Base-by-base conservation (phyloP, 2,329 filamentous ascomycete genomes). In the Venturia effusa region DNA sequence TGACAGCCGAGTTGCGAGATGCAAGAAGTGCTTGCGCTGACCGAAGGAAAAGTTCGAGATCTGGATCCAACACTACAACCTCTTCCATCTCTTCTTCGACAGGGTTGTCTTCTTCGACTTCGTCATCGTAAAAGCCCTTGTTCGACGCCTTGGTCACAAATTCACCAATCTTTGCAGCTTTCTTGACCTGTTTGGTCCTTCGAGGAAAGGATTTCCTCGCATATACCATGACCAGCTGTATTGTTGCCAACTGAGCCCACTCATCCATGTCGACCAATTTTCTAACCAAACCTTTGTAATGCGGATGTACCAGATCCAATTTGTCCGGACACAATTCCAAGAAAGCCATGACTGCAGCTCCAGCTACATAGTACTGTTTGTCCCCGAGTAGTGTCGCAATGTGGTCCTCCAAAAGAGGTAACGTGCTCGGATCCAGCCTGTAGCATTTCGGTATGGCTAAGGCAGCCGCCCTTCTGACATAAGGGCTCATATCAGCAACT, bases 201-300 rank as follows among this genome's bases (percentile, higher is more conserved):
- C 82, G 81, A 0, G 94, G 92, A 69, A 99, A 99, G 74, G 91
- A 97, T 72, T 84, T 89, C 63, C 94, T 85, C 1, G 90, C 86
- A 74, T 99, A 99, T 27, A 86, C 79, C 1, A 89, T 88, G 84
- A 97, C 87, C 67, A 99, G 79, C 45, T 86, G 84, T 69, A 99
- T 73, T 2, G 89, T 89, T 1, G 91, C 88, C 63, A 97, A 75
- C 76, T 99, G 94, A 51, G 92, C 89, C 94, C 94, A 99, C 76
- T 99, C 94, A 71, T 99, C 94, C 94, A 99, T 99, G 73, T 99
- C 94, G 30, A 97, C 91, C 62, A 97, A 78, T 79, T 97, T 96
- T 74, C 86, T 90, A 67, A 96, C 87, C 67, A 99, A 78, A 41
- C 84, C 81, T 61, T 90, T 85, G 76, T 97, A 99, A 72, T 96